These are phyloP conservation scores for Flammula alnicola DNA, from an alignment of 1,284 basidiomycete species.

Conservation along the genomic window DNA sequence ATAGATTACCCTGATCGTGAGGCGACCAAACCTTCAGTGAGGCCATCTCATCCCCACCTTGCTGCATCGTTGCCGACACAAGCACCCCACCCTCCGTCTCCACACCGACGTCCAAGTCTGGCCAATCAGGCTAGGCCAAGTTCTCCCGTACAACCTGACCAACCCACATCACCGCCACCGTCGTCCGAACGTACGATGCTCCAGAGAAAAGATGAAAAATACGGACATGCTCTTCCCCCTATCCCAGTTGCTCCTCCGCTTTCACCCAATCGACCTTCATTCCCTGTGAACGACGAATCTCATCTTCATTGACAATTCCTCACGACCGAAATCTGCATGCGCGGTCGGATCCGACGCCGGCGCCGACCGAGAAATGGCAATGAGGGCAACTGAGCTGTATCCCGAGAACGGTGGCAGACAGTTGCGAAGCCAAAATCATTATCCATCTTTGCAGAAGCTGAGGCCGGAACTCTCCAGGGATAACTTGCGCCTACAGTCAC, in stretches of 20 bases:
- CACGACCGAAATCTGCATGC: constrained; percentile 39
- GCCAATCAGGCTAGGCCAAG: constrained; percentile 33
- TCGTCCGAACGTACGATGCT: constrained; percentile 16
- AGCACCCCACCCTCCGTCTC: constrained; percentile 32
- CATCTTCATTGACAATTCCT: constrained; percentile 34
- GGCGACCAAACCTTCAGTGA: constrained; percentile 46
- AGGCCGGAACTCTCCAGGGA: constrained; percentile 36
- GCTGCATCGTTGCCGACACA: constrained; percentile 32
- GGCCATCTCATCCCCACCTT: constrained; percentile 37
- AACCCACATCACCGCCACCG: constrained; percentile 24
- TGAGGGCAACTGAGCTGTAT: constrained; percentile 46
- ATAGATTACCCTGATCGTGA: constrained; percentile 61
- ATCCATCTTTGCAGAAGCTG: constrained; percentile 27
- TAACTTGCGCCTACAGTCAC: constrained; percentile 16
- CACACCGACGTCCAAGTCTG: constrained; percentile 32
- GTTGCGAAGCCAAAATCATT: constrained; percentile 32
- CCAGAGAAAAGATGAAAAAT: constrained; percentile 33
- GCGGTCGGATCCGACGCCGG: constrained; percentile 57
- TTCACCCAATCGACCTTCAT: constrained; percentile 52
- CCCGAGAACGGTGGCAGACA: constrained; percentile 36
- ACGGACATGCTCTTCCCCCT: constrained; percentile 36
- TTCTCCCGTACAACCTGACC: constrained; percentile 37
- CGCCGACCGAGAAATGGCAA: constrained; percentile 49
- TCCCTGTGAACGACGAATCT: constrained; percentile 45
- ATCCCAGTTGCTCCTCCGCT: constrained; percentile 42